Evolutionary conservation across 257 asterid genomes (phyloP).

Genomic region (Nemophila menziesii): DNA sequence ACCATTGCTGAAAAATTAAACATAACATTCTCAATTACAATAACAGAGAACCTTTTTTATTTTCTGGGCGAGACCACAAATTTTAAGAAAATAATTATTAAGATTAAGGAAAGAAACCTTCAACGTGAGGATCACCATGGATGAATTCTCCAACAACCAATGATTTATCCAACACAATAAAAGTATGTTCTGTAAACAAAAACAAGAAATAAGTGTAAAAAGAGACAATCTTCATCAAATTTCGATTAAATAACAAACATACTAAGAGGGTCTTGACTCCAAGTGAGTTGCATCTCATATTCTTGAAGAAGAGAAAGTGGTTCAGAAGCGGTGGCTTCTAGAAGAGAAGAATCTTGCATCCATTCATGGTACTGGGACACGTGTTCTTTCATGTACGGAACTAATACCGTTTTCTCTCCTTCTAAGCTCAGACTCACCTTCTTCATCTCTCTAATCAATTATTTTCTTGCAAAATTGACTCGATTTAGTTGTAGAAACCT

Average conservation of each 20-base stretch:
- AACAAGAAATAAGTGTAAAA: background rate
- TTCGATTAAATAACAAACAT: background rate
- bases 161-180: constrained; percentile 69
- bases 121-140: constrained; percentile 62
- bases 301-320: constrained; percentile 71
- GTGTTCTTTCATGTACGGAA: constrained; percentile 85
- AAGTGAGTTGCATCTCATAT: constrained; percentile 74
- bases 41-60: background rate
- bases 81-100: background rate
- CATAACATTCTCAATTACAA: constrained; percentile 1
- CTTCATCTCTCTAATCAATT: background rate
- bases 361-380: constrained; percentile 75
- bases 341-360: constrained; percentile 88
- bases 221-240: background rate
- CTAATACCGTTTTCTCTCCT: constrained; percentile 69
- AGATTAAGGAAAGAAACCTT: constrained; percentile 34
- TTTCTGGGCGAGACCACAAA: background rate
- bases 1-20: constrained; percentile 65
- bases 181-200: constrained; percentile 54
- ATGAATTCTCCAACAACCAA: constrained; percentile 51
- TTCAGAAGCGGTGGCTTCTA: constrained; percentile 89
- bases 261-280: constrained; percentile 83
- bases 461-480: too few species aligned
- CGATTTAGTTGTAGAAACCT: too few species aligned
- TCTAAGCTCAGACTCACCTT: constrained; percentile 53